Evolutionary conservation across 2,329 filamentous ascomycete species (phyloP), one percentile per base, ranked within the genome.

Genomic region (Venturia effusa): DNA sequence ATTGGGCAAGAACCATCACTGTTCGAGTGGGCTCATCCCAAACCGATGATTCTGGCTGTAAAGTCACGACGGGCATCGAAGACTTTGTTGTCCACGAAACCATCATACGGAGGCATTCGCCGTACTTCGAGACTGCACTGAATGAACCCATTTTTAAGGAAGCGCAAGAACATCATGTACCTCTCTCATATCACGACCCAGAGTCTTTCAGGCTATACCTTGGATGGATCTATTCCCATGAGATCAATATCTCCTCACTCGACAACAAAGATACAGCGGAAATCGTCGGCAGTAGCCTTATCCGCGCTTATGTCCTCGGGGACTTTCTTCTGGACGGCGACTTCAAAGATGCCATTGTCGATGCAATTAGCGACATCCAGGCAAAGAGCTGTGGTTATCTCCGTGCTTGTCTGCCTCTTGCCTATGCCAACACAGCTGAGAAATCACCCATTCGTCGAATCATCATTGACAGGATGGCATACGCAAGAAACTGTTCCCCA

Each of bases 341-440:
- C 40, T 66, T 66, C 63, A 43, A 65, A 43, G 60, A 64, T 48
- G 8, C n/a, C n/a, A n/a, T n/a, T n/a, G n/a, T n/a, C n/a, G n/a
- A n/a, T n/a, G n/a, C n/a, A n/a, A n/a, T n/a, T n/a, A n/a, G n/a
- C n/a, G n/a, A n/a, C n/a, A n/a, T n/a, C n/a, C n/a, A n/a, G n/a
- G n/a, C n/a, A n/a, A n/a, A n/a, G n/a, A n/a, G n/a, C n/a, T n/a
- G n/a, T n/a, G n/a, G n/a, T n/a, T n/a, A n/a, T n/a, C n/a, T n/a
- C n/a, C n/a, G n/a, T n/a, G n/a, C n/a, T n/a, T n/a, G n/a, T n/a
- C n/a, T n/a, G n/a, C n/a, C n/a, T n/a, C n/a, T n/a, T n/a, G n/a
- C n/a, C n/a, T n/a, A n/a, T n/a, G n/a, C n/a, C n/a, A n/a, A n/a
- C n/a, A n/a, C n/a, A n/a, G n/a, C n/a, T n/a, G n/a, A n/a, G n/a